Conservation (phyloP, 225 moss, liverwort and hornwort genomes). For the Physcomitrium patens region DNA sequence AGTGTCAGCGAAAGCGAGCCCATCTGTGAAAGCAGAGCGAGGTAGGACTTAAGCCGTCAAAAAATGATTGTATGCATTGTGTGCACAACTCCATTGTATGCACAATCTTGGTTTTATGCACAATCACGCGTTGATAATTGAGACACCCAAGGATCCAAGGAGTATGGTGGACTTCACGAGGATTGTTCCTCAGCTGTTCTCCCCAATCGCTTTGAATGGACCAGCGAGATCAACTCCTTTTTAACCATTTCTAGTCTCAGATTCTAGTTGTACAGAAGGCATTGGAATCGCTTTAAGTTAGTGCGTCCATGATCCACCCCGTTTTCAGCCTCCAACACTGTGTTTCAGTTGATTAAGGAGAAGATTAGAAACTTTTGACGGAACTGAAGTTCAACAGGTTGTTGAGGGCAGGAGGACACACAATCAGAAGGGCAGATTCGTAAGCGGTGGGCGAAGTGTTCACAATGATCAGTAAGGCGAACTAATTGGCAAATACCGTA, state of each 20-base stretch:
- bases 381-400: not conserved
- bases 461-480: constrained; percentile 1
- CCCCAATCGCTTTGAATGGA: not conserved
- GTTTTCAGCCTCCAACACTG: not conserved
- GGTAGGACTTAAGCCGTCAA: not conserved
- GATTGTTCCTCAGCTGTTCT: not conserved
- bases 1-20: not conserved
- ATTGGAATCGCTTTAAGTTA: constrained; percentile 31
- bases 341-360: not conserved
- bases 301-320: not conserved
- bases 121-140: not conserved
- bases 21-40: not conserved
- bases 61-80: too few species aligned
- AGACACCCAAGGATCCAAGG: not conserved
- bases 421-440: constrained; percentile 18
- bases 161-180: not conserved
- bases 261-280: not conserved
- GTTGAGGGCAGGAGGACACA: constrained; percentile 22
- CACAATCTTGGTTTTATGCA: not conserved
- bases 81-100: not conserved
- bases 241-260: constrained; percentile 9
- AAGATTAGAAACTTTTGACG: not conserved
- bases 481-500: not conserved
- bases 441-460: constrained; percentile 11
- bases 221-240: not conserved